These are phyloP conservation scores for Lomentospora prolificans DNA, from an alignment of 2,329 filamentous ascomycete species.

Conservation along the genomic window DNA sequence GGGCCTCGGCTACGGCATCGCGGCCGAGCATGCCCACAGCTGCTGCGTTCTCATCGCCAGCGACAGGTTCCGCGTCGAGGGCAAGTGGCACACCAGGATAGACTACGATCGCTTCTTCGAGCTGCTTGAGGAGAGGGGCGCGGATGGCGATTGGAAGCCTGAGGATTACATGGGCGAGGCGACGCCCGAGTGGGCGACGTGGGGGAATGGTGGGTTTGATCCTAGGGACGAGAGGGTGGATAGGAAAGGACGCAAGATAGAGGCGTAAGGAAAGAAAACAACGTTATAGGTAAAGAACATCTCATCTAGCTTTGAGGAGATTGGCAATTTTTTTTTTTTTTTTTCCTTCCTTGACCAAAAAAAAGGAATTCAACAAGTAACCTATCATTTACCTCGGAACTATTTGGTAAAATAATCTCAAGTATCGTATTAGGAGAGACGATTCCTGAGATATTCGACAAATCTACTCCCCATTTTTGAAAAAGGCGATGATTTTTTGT, in stretches of 20 bases:
- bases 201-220: slow-evolving; percentile 92
- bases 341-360: no score
- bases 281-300: no score
- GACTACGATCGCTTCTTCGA: slow-evolving; percentile 86
- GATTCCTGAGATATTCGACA: no score
- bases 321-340: no score
- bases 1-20: slow-evolving; percentile 78
- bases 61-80: slow-evolving; percentile 64
- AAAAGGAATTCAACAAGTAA: no score
- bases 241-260: slow-evolving; percentile 66
- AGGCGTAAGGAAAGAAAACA: slow-evolving; percentile 18
- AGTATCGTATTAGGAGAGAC: no score
- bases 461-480: no score
- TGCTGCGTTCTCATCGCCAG: slow-evolving; percentile 86
- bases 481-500: no score
- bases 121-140: slow-evolving; percentile 59
- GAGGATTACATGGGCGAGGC: slow-evolving; percentile 83
- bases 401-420: no score
- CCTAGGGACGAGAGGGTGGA: slow-evolving; percentile 81
- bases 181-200: slow-evolving; percentile 89
- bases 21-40: slow-evolving; percentile 88
- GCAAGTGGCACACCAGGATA: slow-evolving; percentile 84
- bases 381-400: no score
- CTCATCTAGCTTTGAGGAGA: no score
- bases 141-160: slow-evolving; percentile 63